Percentiles rank a stretch among this genome's conserved stretches.
Evolutionary conservation across 306 rosid species (phyloP).

Genomic region (Crataegus laevigata): DNA sequence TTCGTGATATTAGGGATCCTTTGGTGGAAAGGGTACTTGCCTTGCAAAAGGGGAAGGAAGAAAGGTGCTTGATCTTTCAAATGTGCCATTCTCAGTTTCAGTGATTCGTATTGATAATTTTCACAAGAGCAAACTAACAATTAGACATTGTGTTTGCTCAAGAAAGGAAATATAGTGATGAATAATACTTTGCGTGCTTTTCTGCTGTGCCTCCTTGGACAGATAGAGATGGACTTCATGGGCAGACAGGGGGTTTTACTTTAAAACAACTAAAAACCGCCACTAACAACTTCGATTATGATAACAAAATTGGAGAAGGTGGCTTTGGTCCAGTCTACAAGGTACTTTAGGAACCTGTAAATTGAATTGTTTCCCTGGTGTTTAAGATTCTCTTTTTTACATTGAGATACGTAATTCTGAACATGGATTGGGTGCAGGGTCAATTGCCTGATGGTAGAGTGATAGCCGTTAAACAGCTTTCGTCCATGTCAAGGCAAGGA

Average conservation of each 20-base stretch:
- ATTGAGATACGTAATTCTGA: background rate
- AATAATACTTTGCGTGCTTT: background rate
- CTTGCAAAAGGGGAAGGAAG: constrained; percentile 12
- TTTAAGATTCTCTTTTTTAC: background rate
- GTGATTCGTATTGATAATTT: background rate
- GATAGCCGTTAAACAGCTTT: constrained; percentile 71
- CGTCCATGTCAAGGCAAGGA: constrained; percentile 64
- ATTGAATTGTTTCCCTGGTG: background rate
- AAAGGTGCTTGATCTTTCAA: constrained; percentile 23
- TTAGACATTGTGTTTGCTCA: background rate
- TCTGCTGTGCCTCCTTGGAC: constrained; percentile 16
- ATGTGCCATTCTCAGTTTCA: constrained; percentile 1
- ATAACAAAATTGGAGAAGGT: constrained; percentile 66
- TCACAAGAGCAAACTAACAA: background rate
- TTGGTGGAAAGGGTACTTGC: constrained; percentile 43
- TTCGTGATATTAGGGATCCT: constrained; percentile 39
- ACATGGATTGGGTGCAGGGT: constrained; percentile 36
- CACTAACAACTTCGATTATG: constrained; percentile 39
- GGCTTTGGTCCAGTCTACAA: constrained; percentile 71
- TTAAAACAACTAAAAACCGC: constrained; percentile 51
- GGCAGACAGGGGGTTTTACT: constrained; percentile 47
- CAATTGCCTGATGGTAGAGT: constrained; percentile 48
- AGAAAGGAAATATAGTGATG: constrained; percentile 4
- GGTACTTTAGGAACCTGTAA: constrained; percentile 21
- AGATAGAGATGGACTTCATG: constrained; percentile 27